phyloP scores from a whole-genome alignment of 169 alveolate species.

The Cryptosporidium canis region DNA sequence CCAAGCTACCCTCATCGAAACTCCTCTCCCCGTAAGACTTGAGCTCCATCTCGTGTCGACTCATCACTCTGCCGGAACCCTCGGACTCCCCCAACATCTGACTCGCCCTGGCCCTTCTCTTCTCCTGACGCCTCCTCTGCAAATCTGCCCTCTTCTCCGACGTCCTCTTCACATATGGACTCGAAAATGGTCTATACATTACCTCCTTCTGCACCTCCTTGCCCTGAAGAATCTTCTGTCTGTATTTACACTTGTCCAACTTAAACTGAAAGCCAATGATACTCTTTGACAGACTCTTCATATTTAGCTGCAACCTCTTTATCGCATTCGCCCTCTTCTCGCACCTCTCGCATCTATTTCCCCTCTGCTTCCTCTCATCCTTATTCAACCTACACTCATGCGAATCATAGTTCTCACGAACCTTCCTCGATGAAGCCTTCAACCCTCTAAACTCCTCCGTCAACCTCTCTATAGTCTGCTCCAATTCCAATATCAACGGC shows the following conservation, averaged over 20 bases:
- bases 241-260: constrained; percentile 6
- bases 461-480: neutral
- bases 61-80: neutral
- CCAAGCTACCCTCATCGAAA: neutral
- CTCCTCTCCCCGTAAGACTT: neutral
- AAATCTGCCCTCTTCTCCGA: neutral
- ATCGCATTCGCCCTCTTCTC: constrained; percentile 44
- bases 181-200: constrained; percentile 12
- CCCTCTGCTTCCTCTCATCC: neutral
- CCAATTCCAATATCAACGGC: neutral
- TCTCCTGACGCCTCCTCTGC: neutral
- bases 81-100: neutral
- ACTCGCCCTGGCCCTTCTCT: neutral
- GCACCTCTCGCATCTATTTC: constrained; percentile 19
- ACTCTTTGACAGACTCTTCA: neutral
- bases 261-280: neutral
- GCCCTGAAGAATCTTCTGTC: neutral
- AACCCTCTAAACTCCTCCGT: neutral
- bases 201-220: neutral
- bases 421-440: neutral
- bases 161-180: neutral
- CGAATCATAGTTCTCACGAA: neutral
- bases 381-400: neutral
- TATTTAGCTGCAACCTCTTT: neutral
- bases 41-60: neutral